Base-by-base conservation (phyloP, 768 basidiomycete species). In the Suillus fuscotomentosus region DNA sequence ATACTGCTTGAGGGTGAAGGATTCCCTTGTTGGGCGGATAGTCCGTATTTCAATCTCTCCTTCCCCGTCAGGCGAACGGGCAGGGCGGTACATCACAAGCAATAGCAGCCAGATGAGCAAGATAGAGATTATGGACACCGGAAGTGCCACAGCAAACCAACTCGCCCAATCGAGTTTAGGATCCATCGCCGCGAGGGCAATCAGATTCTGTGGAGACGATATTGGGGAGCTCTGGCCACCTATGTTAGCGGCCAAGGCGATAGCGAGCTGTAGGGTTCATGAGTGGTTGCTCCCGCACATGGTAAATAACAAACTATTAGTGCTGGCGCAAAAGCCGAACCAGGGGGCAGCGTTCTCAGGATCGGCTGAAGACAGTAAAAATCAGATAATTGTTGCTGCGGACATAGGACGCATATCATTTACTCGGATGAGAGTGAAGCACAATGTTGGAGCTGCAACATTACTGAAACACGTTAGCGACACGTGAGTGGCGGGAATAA, bases 161-260 rank as follows among this genome's bases (percentile, higher is more conserved):
- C 85, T 83, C 1, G 82, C 87, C 97, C 97, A 99, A 70, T 90
- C 91, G 3, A 98, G 77, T 2, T 84, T 84, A 0, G 90, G 88
- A 48, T 94, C 85, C 97, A 99, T 98, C 4, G 80, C 85, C n/a
- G 84, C 77, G 8, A 98, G 79, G 5, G 96, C 95, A 66, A 99
- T 98, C 36, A 99, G 84, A 74, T 99, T 99, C 77, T 99, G 97
- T 1, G 97, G 97, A 0, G 96, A 98, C 3, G 97, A 98, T 64
- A 99, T 99, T 2, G 96, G 97, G 0, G 96, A 98, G 59, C 90
- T 92, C 76, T 98, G 96, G 0, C 97, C 97, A 14, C 97, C 97
- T 65, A 99, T 95, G 73, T 99, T 99, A 22, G 96, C 95, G 0
- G 97, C 95, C n/a, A 99, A 84, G 1, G 97, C 97, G 68, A 99